Evolutionary conservation across 768 basidiomycete genomes (phyloP), one percentile per base, ranked within the genome.

Genomic region (Leccinum imitatum): DNA sequence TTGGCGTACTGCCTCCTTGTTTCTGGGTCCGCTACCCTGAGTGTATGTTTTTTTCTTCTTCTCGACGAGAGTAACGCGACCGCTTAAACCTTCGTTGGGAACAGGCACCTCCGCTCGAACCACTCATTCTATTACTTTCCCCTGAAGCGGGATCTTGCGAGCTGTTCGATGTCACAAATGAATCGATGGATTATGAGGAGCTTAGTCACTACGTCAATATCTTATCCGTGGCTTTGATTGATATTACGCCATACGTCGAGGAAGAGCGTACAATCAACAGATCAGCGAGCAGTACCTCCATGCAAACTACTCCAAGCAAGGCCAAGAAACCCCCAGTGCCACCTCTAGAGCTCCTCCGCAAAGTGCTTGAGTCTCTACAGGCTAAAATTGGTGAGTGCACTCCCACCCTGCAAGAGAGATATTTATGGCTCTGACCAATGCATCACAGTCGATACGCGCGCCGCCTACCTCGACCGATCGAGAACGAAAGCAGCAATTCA

Each of bases 381-480:
- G 78, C 80, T 14, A 81, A 77, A 54, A 90, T 90, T 56, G 78
- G 90, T 90, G 56, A 58, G 21, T 50, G 17, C 21, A 48, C 27
- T 50, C 51, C 17, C 35, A 15, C 30, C 4, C 31, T 50, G 19
- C 15, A 35, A 63, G 8, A 39, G 14, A 41, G 14, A 30, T 3
- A 15, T 52, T 37, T 37, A 52, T 52, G 41, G 54, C 14, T 8
- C 14, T 14, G 13, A 23, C 33, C 39, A 39, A 46, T 19, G 19
- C 44, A 19, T 30, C 47, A 13, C 59, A 90, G 89, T 83, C 50
- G 90, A 92, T 68, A 86, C 84, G 3, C 86, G 89, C 50, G 89
- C 87, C 27, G 84, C 86, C 2, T 84, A 89, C 70, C 78, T 93
- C 35, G 90, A 91, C 62, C 85, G 91, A 51, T 90, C 90, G 3